A percentile compares a stretch with the other conserved stretches of the same genome.
These are phyloP conservation scores for Toxoplasma gondii DNA, from an alignment of 169 alveolate species.

Conservation along the genomic window DNA sequence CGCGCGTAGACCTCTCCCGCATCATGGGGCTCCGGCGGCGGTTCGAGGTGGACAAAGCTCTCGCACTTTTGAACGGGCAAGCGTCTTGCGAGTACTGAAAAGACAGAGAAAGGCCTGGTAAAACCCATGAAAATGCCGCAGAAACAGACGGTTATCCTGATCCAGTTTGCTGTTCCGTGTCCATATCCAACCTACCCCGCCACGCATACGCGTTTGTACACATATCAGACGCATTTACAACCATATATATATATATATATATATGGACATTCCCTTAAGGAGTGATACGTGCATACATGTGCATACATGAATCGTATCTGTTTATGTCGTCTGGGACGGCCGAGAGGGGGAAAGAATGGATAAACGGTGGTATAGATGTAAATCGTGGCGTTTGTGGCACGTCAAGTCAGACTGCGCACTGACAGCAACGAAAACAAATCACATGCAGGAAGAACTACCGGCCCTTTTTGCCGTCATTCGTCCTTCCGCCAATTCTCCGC, in stretches of 20 bases:
- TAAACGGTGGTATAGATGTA: no score
- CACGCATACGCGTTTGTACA: no score
- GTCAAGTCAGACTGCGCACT: no score
- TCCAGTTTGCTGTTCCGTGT: background rate
- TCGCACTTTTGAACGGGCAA: slow-evolving; percentile 67
- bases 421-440: no score
- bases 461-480: no score
- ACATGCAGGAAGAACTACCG: no score
- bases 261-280: background rate
- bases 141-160: background rate
- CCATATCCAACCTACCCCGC: background rate
- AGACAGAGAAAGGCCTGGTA: background rate
- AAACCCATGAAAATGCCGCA: background rate
- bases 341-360: background rate
- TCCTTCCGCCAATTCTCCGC: no score
- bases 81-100: slow-evolving; percentile 65
- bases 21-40: slow-evolving; percentile 58
- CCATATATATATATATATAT: no score
- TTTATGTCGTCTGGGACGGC: background rate
- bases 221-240: background rate
- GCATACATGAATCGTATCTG: no score
- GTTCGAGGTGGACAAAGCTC: slow-evolving; percentile 53
- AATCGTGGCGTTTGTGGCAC: no score
- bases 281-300: background rate
- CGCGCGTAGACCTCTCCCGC: background rate